A percentile compares a stretch with the other conserved stretches of the same genome.
Conservation (phyloP, 1,284 basidiomycete genomes). For the Trichosporon sp. region DNA sequence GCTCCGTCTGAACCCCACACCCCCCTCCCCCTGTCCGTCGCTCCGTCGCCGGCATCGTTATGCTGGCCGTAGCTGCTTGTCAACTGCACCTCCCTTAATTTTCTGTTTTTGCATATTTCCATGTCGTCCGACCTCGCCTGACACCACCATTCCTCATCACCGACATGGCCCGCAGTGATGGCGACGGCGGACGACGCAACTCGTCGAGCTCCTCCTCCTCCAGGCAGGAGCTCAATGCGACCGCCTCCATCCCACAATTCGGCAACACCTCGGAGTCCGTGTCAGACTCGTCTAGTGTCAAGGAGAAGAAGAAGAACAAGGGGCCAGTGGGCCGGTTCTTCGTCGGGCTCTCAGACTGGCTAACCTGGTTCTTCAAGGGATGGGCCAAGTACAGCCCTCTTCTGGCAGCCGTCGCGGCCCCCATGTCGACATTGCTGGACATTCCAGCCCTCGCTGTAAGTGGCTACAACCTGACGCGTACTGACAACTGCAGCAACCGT, state of each 20-base stretch:
- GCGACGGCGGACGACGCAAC: neutral
- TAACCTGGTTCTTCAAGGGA: neutral
- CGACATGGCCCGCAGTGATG: conserved; percentile 10
- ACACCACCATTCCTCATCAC: neutral
- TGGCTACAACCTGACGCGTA: neutral
- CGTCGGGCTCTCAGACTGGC: neutral
- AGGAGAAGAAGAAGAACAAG: neutral
- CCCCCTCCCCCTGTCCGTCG: neutral
- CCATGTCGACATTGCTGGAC: conserved; percentile 56
- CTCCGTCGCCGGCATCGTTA: neutral
- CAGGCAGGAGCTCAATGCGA: neutral
- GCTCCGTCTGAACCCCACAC: neutral
- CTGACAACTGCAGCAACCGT: conserved; percentile 45
- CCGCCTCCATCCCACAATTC: neutral
- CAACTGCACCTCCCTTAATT: neutral
- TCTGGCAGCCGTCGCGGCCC: conserved; percentile 56
- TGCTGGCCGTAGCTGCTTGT: neutral
- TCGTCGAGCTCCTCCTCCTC: conserved; percentile 4
- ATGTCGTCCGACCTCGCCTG: conserved; percentile 4
- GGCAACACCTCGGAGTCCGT: neutral
- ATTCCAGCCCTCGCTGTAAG: conserved; percentile 58
- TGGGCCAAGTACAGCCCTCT: conserved; percentile 50
- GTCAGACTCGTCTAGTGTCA: neutral
- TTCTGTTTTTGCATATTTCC: neutral
- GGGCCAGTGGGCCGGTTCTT: neutral